Percentiles rank a stretch among this genome's conserved stretches.
These are phyloP conservation scores for Eucalyptus guilfoylei DNA, from an alignment of 345 rosid genomes.

Conservation along the genomic window DNA sequence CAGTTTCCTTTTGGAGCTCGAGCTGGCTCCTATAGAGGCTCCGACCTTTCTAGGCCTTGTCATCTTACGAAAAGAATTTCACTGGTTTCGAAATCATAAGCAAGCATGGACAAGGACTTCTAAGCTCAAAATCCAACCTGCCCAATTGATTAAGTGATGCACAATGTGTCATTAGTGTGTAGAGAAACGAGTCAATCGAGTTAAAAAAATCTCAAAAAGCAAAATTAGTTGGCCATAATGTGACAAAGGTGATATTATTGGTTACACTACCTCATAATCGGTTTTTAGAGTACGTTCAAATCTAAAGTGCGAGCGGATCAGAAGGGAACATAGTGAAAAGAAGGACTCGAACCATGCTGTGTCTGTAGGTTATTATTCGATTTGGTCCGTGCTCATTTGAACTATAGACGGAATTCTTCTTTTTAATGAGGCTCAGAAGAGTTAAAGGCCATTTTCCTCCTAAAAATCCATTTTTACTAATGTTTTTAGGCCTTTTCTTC, in stretches of 20 bases:
- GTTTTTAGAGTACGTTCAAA: no score
- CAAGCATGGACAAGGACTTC: background rate
- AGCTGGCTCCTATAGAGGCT: background rate
- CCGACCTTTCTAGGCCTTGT: background rate
- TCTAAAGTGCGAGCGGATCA: fast-evolving
- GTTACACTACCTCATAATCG: fast-evolving
- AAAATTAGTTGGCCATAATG: background rate
- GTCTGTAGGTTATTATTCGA: background rate
- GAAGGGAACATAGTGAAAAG: no score
- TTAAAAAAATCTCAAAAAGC: background rate
- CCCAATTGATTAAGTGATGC: background rate
- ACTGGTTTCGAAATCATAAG: background rate
- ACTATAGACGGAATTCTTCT: background rate
- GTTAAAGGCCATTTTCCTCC: background rate
- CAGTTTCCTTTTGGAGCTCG: background rate
- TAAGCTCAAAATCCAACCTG: background rate
- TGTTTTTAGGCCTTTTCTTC: background rate
- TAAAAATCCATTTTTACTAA: background rate
- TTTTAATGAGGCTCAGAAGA: no score
- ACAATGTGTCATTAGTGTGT: no score
- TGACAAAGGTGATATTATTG: fast-evolving
- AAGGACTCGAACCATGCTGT: no score
- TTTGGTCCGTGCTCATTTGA: background rate
- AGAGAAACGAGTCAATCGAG: fast-evolving
- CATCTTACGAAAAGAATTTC: background rate